These are phyloP conservation scores for Solanum pimpinellifolium DNA, from an alignment of 257 asterid genomes.

Conservation along the genomic window DNA sequence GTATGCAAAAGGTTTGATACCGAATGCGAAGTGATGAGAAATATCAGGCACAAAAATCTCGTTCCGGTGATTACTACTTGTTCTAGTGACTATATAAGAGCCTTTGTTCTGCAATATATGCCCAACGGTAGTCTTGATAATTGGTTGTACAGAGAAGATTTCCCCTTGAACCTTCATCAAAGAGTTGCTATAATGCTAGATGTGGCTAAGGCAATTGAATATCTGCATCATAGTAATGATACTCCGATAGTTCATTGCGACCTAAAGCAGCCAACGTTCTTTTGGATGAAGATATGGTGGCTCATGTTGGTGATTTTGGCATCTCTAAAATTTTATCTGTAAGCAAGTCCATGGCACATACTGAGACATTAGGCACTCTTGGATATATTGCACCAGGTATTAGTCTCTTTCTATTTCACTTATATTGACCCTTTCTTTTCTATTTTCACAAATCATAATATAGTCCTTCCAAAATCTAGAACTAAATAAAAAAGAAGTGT, in stretches of 20 bases:
- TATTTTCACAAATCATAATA: too few species aligned
- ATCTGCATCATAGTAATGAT: neutral
- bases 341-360: neutral
- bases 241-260: neutral
- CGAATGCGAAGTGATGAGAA: neutral
- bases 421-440: too few species aligned
- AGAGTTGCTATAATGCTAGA: neutral
- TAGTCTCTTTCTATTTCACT: neutral
- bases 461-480: neutral
- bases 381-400: neutral
- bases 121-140: neutral
- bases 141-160: neutral
- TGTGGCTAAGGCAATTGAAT: neutral
- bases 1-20: neutral
- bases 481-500: neutral
- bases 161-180: neutral
- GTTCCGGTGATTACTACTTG: neutral
- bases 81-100: neutral
- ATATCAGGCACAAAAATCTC: neutral
- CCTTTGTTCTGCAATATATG: neutral
- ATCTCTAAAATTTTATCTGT: neutral
- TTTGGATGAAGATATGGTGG: neutral
- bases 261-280: neutral
- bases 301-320: neutral
- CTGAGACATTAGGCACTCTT: neutral